Base-by-base conservation (phyloP, 129 eudicot genomes). In the Artemisia tridentata region DNA sequence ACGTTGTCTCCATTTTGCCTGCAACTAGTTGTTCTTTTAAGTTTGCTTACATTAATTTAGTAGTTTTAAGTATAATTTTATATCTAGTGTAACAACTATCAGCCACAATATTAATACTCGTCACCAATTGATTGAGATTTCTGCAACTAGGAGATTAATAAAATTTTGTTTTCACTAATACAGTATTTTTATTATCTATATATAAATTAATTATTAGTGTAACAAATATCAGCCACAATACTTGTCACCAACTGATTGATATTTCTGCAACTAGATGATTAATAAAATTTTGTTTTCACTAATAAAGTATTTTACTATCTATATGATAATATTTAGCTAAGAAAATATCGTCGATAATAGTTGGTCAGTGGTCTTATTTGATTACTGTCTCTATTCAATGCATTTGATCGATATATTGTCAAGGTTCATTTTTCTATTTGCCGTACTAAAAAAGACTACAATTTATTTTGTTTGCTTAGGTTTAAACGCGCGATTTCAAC, bases 1-100 rank as follows among this genome's bases (percentile, higher is more conserved):
- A 76, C 46, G 82, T 75, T 83, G 96, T 84, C 96, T 86, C 96
- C 78, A 78, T 80, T 70, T 81, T 73, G 54, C 89, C 91, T 83
- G 97, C 97, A 87, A 86, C 70, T 80, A 60, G 81, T 65, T 64
- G 67, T 82, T 59, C 72, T 27, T 81, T 79, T 83, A 25, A 62
- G 55, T 9, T 41, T 71, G 52, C 5, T 58, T 14, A n/a, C 10
- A 72, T 20, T 53, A 45, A 19, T 19, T 19, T 17, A 29, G 20
- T 61, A 50, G 16, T 52, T 49, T 19, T 61, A 11, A 20, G 14
- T 50, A 5, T 60, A 15, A 47, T 25, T 10, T 10, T 16, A 3
- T 43, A 19, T n/a, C 17, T 52, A 23, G n/a, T 14, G 18, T 7
- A 61, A 52, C 62, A 53, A 75, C 45, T 62, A 70, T 68, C 48